These are phyloP conservation scores for Penicillium concentricum DNA, from an alignment of 2,329 filamentous ascomycete genomes.

Conservation along the genomic window DNA sequence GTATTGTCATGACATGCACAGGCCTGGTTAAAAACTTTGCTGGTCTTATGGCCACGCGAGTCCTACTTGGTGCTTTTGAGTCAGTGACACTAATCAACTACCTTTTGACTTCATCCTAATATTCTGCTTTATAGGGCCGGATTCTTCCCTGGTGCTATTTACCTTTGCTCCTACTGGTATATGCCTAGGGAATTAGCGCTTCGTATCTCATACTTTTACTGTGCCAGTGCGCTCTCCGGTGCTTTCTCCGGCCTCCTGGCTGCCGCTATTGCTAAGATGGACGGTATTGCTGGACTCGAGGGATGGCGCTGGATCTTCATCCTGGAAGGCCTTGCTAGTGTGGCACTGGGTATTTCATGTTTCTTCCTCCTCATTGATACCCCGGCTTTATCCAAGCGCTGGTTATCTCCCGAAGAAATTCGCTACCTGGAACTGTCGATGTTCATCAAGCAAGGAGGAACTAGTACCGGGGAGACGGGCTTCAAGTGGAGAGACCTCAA, in stretches of 20 bases:
- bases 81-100: neutral
- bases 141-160: constrained; percentile 27
- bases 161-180: constrained; percentile 26
- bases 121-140: constrained; percentile 12
- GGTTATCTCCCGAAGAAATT: constrained; percentile 40
- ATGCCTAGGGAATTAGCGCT: constrained; percentile 19
- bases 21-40: constrained; percentile 18
- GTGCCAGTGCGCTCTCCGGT: constrained; percentile 36
- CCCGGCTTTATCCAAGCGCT: constrained; percentile 36
- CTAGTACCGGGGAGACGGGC: neutral
- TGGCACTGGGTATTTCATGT: constrained; percentile 39
- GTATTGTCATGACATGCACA: constrained; percentile 17
- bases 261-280: constrained; percentile 49
- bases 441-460: constrained; percentile 28
- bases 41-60: constrained; percentile 9
- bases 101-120: neutral
- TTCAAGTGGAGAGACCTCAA: constrained; percentile 35
- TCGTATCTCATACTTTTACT: constrained; percentile 25
- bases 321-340: constrained; percentile 46
- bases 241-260: constrained; percentile 52
- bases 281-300: constrained; percentile 44
- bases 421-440: constrained; percentile 37
- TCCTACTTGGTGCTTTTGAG: constrained; percentile 18
- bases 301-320: constrained; percentile 53
- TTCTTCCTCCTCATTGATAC: constrained; percentile 47